Conservation (phyloP, 345 rosid genomes). For the Aquilaria sinensis region DNA sequence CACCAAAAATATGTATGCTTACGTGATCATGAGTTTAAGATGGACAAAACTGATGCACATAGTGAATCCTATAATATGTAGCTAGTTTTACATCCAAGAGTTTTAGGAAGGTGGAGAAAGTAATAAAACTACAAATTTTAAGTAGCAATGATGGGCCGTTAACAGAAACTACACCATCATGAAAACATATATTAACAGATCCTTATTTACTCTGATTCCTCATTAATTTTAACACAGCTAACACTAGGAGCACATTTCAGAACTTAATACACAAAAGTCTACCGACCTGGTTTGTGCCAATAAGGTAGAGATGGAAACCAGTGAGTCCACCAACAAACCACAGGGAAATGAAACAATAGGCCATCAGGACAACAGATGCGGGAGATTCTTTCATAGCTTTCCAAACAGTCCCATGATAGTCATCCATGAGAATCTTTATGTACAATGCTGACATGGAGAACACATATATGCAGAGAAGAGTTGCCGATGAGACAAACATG, state of each 20-base stretch:
- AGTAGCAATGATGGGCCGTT: too few species aligned
- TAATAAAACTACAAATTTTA: too few species aligned
- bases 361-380: slow-evolving; percentile 73
- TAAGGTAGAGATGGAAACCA: slow-evolving; percentile 89
- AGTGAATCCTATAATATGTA: too few species aligned
- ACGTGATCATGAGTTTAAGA: too few species aligned
- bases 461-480: slow-evolving; percentile 88
- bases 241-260: background rate
- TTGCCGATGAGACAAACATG: slow-evolving; percentile 83
- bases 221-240: too few species aligned
- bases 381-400: slow-evolving; percentile 90
- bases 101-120: too few species aligned
- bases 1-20: too few species aligned
- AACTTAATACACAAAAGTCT: slow-evolving; percentile 4
- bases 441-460: slow-evolving; percentile 78
- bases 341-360: slow-evolving; percentile 70
- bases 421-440: slow-evolving; percentile 79
- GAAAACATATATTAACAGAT: too few species aligned
- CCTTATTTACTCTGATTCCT: too few species aligned
- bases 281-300: slow-evolving; percentile 86
- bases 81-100: too few species aligned
- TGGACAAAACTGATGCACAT: too few species aligned
- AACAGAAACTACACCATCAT: too few species aligned
- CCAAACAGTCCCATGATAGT: slow-evolving; percentile 63
- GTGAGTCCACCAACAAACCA: slow-evolving; percentile 99